Conservation (phyloP, 2,329 filamentous ascomycete species). For the Akanthomyces lecanii region DNA sequence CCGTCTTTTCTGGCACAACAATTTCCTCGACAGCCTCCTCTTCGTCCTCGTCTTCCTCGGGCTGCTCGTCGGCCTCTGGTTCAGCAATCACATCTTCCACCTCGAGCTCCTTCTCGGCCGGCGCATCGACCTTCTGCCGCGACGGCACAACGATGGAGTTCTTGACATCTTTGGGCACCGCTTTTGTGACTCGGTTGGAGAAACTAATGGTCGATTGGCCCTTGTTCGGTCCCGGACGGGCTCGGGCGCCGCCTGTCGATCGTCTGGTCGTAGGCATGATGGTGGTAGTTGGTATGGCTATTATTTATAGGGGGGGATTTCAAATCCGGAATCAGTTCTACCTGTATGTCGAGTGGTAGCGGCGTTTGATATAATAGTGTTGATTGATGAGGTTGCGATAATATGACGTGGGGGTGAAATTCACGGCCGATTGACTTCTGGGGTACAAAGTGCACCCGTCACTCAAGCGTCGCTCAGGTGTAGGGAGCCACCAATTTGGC, state of each 20-base stretch:
- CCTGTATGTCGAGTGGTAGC: background rate
- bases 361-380: background rate
- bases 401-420: slow-evolving; percentile 15
- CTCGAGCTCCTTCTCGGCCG: slow-evolving; percentile 22
- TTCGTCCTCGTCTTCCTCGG: slow-evolving; percentile 24
- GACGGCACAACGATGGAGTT: slow-evolving; percentile 36
- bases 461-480: background rate
- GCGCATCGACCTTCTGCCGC: slow-evolving; percentile 32
- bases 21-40: slow-evolving; percentile 27
- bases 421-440: background rate
- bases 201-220: slow-evolving; percentile 56
- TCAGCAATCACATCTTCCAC: slow-evolving; percentile 22
- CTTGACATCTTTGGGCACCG: slow-evolving; percentile 44
- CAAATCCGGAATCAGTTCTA: background rate
- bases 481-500: slow-evolving; percentile 36
- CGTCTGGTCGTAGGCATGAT: slow-evolving; percentile 48
- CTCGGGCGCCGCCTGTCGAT: slow-evolving; percentile 38
- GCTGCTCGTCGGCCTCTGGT: slow-evolving; percentile 20
- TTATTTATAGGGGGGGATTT: background rate
- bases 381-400: background rate
- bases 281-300: background rate
- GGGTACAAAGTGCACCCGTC: background rate
- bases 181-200: slow-evolving; percentile 54
- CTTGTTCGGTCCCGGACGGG: slow-evolving; percentile 36
- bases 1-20: slow-evolving; percentile 39